phyloP scores from a whole-genome alignment of 306 rosid genomes.

The Cicer judaicum region DNA sequence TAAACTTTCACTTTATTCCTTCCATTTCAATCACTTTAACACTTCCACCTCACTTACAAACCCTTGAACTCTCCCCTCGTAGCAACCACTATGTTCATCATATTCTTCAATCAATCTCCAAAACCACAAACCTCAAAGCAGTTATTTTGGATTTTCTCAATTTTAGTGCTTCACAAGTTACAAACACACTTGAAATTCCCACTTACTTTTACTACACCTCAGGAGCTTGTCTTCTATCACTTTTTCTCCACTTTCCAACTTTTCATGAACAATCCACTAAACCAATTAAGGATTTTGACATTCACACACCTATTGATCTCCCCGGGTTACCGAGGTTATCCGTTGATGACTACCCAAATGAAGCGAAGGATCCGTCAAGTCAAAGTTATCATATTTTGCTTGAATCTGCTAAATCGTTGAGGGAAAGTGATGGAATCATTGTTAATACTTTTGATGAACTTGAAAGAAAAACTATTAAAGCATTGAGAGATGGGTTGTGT shows the following conservation, averaged over 20 bases:
- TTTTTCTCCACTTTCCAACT: conserved; percentile 35
- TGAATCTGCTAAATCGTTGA: conserved; percentile 8
- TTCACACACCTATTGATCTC: conserved; percentile 12
- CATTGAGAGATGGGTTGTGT: conserved; percentile 40
- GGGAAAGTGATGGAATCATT: conserved; percentile 29
- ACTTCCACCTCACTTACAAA: not conserved
- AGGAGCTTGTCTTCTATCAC: conserved; percentile 22
- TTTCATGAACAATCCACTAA: conserved; percentile 31
- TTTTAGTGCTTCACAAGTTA: conserved; percentile 23
- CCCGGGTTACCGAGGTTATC: conserved; percentile 43
- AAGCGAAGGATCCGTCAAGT: not conserved
- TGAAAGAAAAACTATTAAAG: conserved; percentile 33
- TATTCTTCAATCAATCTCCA: conserved; percentile 27
- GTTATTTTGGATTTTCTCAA: conserved; percentile 55
- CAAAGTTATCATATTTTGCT: not conserved
- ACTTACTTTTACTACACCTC: conserved; percentile 51
- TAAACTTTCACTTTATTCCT: conserved; percentile 50
- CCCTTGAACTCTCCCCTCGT: conserved; percentile 23
- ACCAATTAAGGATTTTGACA: conserved; percentile 33
- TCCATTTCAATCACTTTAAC: not conserved
- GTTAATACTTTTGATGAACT: conserved; percentile 21
- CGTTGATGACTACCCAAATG: not conserved
- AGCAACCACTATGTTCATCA: conserved; percentile 12
- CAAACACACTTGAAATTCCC: conserved; percentile 44
- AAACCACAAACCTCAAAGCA: conserved; percentile 42